phyloP scores from a whole-genome alignment of 1,139 yeast species.

The Kazachstania sp. region DNA sequence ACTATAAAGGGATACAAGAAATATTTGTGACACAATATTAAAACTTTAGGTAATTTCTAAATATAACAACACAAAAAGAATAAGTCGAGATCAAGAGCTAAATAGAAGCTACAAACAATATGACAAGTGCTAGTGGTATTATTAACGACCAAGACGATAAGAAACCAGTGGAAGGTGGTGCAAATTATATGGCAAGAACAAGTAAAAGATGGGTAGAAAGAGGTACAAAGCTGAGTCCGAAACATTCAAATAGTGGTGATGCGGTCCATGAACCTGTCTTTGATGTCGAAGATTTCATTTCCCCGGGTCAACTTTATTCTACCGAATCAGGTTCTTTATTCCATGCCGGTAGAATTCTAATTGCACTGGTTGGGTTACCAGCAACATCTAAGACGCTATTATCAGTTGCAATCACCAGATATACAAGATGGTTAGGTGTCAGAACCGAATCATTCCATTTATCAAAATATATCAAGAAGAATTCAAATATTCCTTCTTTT shows the following conservation, averaged over 20 bases:
- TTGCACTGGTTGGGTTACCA: conserved; percentile 86
- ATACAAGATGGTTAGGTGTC: conserved; percentile 91
- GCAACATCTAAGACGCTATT: conserved; percentile 94
- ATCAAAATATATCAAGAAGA: conserved; percentile 72
- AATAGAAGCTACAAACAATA: too few species aligned
- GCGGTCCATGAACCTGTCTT: conserved; percentile 30
- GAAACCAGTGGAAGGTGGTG: conserved; percentile 21
- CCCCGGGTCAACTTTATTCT: conserved; percentile 85
- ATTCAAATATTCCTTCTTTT: conserved; percentile 52
- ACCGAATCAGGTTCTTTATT: conserved; percentile 85
- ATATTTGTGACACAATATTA: too few species aligned
- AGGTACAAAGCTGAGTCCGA: neutral
- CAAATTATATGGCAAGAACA: conserved; percentile 45
- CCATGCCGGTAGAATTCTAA: conserved; percentile 91
- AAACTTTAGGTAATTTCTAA: too few species aligned
- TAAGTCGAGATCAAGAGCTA: too few species aligned
- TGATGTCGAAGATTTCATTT: conserved; percentile 32
- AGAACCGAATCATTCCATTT: conserved; percentile 86
- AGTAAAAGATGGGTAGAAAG: conserved; percentile 37
- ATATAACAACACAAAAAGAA: too few species aligned
- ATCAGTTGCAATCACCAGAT: conserved; percentile 84
- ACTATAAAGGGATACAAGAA: too few species aligned
- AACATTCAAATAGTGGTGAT: conserved; percentile 3
- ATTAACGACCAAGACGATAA: neutral
- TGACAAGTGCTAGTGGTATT: neutral